phyloP scores from a whole-genome alignment of 345 rosid species.

The Chamaenerion angustifolium region DNA sequence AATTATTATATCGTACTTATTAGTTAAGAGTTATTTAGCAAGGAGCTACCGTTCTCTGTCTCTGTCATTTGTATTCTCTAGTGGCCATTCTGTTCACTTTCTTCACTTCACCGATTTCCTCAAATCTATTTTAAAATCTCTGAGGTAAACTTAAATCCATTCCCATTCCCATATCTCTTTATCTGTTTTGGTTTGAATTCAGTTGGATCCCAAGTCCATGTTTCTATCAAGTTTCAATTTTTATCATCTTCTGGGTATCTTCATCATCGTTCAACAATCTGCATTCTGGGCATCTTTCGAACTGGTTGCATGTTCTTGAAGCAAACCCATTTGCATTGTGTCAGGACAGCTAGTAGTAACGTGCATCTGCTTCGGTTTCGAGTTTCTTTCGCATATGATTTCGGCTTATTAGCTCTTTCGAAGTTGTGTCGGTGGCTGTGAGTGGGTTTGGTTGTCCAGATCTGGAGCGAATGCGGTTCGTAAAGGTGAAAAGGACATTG shows the following conservation, averaged over 20 bases:
- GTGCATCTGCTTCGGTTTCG: not conserved
- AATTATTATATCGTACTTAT: too few relatives aligned
- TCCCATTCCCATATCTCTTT: not conserved
- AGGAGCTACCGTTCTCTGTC: too few relatives aligned
- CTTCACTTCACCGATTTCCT: conserved; percentile 1
- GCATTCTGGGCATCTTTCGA: not conserved
- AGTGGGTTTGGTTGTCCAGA: not conserved
- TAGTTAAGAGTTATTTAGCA: too few relatives aligned
- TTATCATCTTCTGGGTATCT: not conserved
- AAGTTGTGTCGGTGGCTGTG: not conserved
- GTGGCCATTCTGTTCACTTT: conserved; percentile 1
- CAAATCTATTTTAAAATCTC: not conserved
- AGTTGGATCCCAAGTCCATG: not conserved
- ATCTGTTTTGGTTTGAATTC: not conserved
- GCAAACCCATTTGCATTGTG: not conserved
- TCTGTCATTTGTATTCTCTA: not conserved
- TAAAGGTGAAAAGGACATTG: not conserved
- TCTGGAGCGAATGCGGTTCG: not conserved
- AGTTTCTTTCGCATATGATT: not conserved
- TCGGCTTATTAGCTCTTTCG: not conserved
- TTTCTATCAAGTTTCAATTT: not conserved
- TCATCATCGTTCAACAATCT: not conserved
- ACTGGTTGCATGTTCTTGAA: not conserved
- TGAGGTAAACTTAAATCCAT: not conserved
- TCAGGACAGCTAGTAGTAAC: not conserved